Percentiles rank a stretch among this genome's conserved stretches.
These are phyloP conservation scores for Massariosphaeria phaeospora DNA, from an alignment of 495 filamentous ascomycete species.

Conservation along the genomic window DNA sequence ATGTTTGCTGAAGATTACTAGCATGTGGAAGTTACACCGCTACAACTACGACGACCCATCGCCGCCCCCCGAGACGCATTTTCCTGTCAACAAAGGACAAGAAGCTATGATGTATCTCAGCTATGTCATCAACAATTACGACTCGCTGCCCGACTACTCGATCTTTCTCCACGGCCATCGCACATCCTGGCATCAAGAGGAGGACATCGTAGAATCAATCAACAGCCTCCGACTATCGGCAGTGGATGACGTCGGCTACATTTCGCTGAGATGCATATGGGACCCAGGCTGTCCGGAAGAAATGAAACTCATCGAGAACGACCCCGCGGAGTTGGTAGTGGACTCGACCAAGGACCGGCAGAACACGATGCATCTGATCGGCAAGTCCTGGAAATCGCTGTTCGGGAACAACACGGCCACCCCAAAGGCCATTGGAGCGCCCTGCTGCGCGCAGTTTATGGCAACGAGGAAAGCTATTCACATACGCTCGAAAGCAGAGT, in stretches of 20 bases:
- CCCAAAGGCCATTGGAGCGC: slow-evolving; percentile 48
- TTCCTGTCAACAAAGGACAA: slow-evolving; percentile 18
- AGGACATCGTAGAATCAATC: slow-evolving; percentile 44
- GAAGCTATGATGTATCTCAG: slow-evolving; percentile 16
- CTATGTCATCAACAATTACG: slow-evolving; percentile 12
- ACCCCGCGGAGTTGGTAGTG: slow-evolving; percentile 13
- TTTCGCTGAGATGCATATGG: slow-evolving; percentile 51
- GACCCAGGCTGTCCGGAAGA: slow-evolving; percentile 47
- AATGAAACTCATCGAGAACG: slow-evolving; percentile 46
- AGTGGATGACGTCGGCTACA: slow-evolving; percentile 41
- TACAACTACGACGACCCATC: slow-evolving; percentile 1
- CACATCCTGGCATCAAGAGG: slow-evolving; percentile 59
- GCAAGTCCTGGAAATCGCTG: slow-evolving; percentile 39
- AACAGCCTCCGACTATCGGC: slow-evolving; percentile 38
- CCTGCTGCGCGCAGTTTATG: slow-evolving; percentile 62
- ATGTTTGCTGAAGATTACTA: no score
- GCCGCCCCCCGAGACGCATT: background rate
- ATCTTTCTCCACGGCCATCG: slow-evolving; percentile 46
- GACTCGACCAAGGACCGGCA: slow-evolving; percentile 44
- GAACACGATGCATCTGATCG: slow-evolving; percentile 57
- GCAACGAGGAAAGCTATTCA: slow-evolving; percentile 39
- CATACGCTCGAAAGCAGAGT: slow-evolving; percentile 53
- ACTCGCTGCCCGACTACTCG: slow-evolving; percentile 1
- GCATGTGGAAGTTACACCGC: slow-evolving; percentile 6
- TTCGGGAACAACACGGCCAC: slow-evolving; percentile 44